A percentile compares a stretch with the other conserved stretches of the same genome.
phyloP scores from a whole-genome alignment of 495 filamentous ascomycete genomes.

The Podospora conica region DNA sequence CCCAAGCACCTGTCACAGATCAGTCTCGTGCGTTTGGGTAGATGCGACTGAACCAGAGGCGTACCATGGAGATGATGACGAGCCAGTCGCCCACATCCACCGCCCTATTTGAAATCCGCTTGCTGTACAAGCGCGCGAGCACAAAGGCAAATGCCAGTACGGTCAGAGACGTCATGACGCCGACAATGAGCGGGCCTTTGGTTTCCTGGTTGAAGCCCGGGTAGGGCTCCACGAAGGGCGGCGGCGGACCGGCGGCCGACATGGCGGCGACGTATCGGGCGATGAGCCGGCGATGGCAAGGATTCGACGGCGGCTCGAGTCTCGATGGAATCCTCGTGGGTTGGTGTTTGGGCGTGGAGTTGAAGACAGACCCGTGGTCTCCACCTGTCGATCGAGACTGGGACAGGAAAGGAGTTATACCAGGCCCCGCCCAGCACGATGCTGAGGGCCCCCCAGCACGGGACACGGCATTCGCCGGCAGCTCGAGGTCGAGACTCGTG shows the following conservation, averaged over 20 bases:
- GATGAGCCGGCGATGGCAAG: not conserved
- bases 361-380: not conserved
- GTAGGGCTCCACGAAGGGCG: not conserved
- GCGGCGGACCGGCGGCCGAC: not conserved
- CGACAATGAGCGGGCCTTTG: not conserved
- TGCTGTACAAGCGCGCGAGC: not conserved
- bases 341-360: not conserved
- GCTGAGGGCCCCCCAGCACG: not conserved
- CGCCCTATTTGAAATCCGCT: not conserved
- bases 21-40: not conserved
- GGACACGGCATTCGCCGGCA: not conserved
- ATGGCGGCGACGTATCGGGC: not conserved
- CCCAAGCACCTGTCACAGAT: conserved; percentile 6
- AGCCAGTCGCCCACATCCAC: conserved; percentile 6
- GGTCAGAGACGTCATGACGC: not conserved
- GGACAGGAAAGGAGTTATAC: not conserved
- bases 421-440: not conserved
- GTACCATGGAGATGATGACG: conserved; percentile 5
- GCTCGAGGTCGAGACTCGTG: not conserved
- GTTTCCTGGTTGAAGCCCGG: not conserved
- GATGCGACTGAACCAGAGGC: not conserved
- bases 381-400: not conserved
- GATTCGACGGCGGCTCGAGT: not conserved
- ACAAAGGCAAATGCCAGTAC: not conserved
- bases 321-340: not conserved